phyloP scores from a whole-genome alignment of 768 basidiomycete species.

The Boletus insuetus region DNA sequence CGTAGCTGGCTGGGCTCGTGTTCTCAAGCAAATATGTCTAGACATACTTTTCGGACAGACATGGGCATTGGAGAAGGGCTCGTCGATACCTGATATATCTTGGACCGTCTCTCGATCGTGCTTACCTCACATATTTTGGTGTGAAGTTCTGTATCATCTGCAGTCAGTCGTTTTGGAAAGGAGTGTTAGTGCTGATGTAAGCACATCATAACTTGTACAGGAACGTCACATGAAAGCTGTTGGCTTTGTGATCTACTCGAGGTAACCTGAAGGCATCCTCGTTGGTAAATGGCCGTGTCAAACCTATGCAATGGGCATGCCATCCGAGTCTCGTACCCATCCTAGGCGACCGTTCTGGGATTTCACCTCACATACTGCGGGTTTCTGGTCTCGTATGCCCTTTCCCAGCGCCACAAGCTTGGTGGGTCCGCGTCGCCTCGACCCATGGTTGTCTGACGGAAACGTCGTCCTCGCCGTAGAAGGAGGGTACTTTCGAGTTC shows the following conservation, averaged over 20 bases:
- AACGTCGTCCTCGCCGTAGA: conserved; percentile 24
- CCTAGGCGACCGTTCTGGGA: conserved; percentile 10
- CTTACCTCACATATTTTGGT: too few species aligned
- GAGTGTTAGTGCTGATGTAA: too few species aligned
- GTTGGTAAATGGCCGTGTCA: conserved; percentile 26
- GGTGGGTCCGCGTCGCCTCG: conserved; percentile 18
- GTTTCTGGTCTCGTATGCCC: conserved; percentile 22
- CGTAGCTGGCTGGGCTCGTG: too few species aligned
- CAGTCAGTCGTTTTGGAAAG: too few species aligned
- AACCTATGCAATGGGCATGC: conserved; percentile 23
- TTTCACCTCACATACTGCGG: conserved; percentile 9
- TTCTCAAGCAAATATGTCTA: too few species aligned
- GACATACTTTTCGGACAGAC: too few species aligned
- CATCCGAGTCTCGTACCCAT: conserved; percentile 11
- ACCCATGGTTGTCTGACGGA: conserved; percentile 24
- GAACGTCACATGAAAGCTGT: conserved; percentile 11
- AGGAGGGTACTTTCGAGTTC: conserved; percentile 21
- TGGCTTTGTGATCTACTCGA: conserved; percentile 14
- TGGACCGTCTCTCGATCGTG: too few species aligned
- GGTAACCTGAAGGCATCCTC: conserved; percentile 27
- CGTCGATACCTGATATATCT: too few species aligned
- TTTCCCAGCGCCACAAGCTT: conserved; percentile 8
- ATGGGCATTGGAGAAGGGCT: too few species aligned
- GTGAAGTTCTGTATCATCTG: too few species aligned
- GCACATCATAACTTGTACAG: too few species aligned